Percentiles rank a stretch among this genome's conserved stretches.
Evolutionary conservation across 495 filamentous ascomycete species (phyloP).

Genomic region (Xylaria nigripes): DNA sequence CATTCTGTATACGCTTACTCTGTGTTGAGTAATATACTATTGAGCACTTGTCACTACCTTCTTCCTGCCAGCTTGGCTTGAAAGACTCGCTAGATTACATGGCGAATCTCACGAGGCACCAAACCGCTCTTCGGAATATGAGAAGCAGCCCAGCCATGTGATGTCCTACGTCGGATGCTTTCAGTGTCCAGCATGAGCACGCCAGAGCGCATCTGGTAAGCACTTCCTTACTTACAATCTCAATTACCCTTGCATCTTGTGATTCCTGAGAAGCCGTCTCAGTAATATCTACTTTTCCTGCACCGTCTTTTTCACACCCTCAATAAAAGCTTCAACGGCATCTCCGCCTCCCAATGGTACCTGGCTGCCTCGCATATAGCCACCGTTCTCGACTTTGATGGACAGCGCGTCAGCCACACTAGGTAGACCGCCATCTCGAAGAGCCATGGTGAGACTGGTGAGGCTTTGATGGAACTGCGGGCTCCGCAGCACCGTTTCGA

Average conservation of each 20-base stretch:
- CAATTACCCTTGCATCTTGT: not conserved
- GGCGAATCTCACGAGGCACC: not conserved
- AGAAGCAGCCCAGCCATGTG: not conserved
- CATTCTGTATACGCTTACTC: constrained; percentile 4
- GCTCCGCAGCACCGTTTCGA: constrained; percentile 76
- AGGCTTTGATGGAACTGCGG: constrained; percentile 88
- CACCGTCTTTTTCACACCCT: constrained; percentile 73
- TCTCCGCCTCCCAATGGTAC: constrained; percentile 83
- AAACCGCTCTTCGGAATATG: too few species aligned
- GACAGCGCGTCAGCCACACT: constrained; percentile 80
- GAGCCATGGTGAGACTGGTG: constrained; percentile 71
- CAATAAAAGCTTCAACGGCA: constrained; percentile 82
- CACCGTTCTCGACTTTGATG: constrained; percentile 72
- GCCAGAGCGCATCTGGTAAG: not conserved
- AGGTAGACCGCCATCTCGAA: constrained; percentile 87
- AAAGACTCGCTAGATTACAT: not conserved
- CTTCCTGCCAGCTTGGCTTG: not conserved
- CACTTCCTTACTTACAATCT: not conserved
- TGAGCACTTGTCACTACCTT: not conserved
- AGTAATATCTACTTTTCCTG: constrained; percentile 37
- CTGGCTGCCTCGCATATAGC: constrained; percentile 62
- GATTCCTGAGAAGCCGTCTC: not conserved
- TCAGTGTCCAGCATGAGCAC: not conserved
- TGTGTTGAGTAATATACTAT: constrained; percentile 4
- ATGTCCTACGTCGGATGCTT: not conserved